Evolutionary conservation across 225 moss, liverwort and hornwort species (phyloP).

Genomic region (Rhytidiadelphus loreus): DNA sequence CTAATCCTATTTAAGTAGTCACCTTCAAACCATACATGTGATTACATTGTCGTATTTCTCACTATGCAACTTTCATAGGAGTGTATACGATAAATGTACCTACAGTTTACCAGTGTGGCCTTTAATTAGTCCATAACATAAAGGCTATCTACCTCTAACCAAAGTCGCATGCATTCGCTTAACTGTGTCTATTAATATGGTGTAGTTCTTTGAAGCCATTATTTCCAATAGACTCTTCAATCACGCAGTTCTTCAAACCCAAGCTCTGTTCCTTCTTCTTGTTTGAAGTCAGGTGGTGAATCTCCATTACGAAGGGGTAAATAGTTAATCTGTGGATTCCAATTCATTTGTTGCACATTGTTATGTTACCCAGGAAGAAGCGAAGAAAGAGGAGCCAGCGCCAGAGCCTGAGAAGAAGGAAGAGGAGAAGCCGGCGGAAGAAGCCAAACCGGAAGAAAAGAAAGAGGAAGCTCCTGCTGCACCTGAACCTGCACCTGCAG

Average conservation of each 20-base stretch:
- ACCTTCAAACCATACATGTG: too few relatives aligned
- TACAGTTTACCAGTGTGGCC: too few relatives aligned
- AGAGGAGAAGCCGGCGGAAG: background rate
- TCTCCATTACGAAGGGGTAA: background rate
- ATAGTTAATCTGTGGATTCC: background rate
- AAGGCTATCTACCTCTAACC: too few relatives aligned
- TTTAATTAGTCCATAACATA: too few relatives aligned
- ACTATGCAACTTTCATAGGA: background rate
- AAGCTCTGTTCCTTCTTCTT: background rate
- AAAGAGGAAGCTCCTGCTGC: background rate
- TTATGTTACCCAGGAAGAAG: background rate
- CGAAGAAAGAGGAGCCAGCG: background rate
- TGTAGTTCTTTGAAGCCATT: too few relatives aligned
- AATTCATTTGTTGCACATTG: background rate
- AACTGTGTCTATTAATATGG: too few relatives aligned
- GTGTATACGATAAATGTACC: background rate
- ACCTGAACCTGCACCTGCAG: background rate
- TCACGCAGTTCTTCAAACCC: background rate
- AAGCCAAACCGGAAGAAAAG: slow-evolving; percentile 1
- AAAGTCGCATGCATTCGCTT: too few relatives aligned
- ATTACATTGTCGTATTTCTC: background rate
- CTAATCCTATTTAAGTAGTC: too few relatives aligned
- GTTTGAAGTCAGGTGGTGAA: background rate
- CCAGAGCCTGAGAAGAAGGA: background rate
- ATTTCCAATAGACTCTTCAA: too few relatives aligned